phyloP scores from a whole-genome alignment of 768 basidiomycete genomes.

The Xerocomus potaroensis region DNA sequence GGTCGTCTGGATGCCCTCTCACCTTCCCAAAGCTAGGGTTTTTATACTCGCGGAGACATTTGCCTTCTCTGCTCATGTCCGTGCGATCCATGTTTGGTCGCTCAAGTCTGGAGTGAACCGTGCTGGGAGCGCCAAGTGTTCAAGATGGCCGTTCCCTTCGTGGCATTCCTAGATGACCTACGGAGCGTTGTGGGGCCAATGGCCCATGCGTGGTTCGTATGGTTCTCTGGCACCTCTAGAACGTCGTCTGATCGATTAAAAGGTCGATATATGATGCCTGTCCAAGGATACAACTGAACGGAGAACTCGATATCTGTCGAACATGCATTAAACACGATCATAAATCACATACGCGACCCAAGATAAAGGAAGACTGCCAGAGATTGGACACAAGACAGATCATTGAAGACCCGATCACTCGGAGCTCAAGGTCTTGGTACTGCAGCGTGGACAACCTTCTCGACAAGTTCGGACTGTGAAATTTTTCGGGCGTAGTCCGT shows the following conservation, averaged over 20 bases:
- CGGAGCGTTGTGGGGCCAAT: background rate
- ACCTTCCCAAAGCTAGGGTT: slow-evolving; percentile 5
- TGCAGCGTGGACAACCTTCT: slow-evolving; percentile 13
- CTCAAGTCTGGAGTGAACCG: slow-evolving; percentile 3
- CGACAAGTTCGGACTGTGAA: slow-evolving; percentile 18
- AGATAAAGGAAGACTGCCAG: background rate
- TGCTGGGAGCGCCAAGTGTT: slow-evolving; percentile 2
- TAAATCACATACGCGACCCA: background rate
- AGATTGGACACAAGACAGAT: background rate
- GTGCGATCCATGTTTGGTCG: background rate
- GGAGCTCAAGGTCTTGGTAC: background rate
- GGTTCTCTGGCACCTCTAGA: background rate
- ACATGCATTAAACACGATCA: slow-evolving; percentile 1
- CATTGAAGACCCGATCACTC: slow-evolving; percentile 1
- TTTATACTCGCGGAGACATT: slow-evolving; percentile 14
- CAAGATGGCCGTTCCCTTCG: background rate
- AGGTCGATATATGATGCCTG: slow-evolving; percentile 2
- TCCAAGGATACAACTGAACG: background rate
- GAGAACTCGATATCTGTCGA: slow-evolving; percentile 4
- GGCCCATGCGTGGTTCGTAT: slow-evolving; percentile 13
- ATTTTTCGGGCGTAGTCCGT: slow-evolving; percentile 1
- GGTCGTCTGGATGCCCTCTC: slow-evolving; percentile 7
- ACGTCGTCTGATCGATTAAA: slow-evolving; percentile 8
- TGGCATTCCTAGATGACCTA: slow-evolving; percentile 2
- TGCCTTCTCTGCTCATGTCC: slow-evolving; percentile 2